These are phyloP conservation scores for Euptelea pleiosperma DNA, from an alignment of 164 flowering plant genomes.

Conservation along the genomic window DNA sequence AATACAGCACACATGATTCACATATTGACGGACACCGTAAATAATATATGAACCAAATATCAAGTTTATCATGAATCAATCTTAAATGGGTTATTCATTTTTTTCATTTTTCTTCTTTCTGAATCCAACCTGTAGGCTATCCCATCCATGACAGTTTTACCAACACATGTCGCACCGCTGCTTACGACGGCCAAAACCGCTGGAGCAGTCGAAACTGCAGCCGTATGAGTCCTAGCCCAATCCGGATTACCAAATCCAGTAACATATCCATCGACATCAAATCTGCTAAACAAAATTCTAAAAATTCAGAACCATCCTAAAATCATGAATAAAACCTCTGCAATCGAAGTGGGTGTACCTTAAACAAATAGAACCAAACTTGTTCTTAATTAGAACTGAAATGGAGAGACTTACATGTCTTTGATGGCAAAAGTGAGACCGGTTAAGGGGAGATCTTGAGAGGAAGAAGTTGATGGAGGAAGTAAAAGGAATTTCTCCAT, in stretches of 20 bases:
- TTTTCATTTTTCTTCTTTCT: not conserved
- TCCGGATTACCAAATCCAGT: slow-evolving; percentile 93
- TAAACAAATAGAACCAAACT: not conserved
- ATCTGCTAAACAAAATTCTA: slow-evolving; percentile 36
- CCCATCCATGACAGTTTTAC: slow-evolving; percentile 96
- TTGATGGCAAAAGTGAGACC: slow-evolving; percentile 86
- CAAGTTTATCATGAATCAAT: too few species aligned
- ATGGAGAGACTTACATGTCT: slow-evolving; percentile 55
- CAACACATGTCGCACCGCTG: slow-evolving; percentile 82
- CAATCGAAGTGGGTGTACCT: too few species aligned
- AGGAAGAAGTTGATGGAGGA: slow-evolving; percentile 41
- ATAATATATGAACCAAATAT: too few species aligned
- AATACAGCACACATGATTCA: too few species aligned
- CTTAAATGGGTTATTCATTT: not conserved
- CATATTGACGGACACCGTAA: not conserved
- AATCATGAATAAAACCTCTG: too few species aligned
- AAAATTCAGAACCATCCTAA: too few species aligned
- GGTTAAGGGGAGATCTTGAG: slow-evolving; percentile 46
- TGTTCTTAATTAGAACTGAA: not conserved
- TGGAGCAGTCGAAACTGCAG: slow-evolving; percentile 67
- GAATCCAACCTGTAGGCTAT: slow-evolving; percentile 89
- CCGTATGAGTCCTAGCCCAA: slow-evolving; percentile 84
- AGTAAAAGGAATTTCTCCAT: slow-evolving; percentile 50
- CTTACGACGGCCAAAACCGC: slow-evolving; percentile 51
- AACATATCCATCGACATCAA: slow-evolving; percentile 81